A percentile compares a stretch with the other conserved stretches of the same genome.
These are phyloP conservation scores for Micractinium sp. DNA, from an alignment of 139 green algal genomes.

Conservation along the genomic window DNA sequence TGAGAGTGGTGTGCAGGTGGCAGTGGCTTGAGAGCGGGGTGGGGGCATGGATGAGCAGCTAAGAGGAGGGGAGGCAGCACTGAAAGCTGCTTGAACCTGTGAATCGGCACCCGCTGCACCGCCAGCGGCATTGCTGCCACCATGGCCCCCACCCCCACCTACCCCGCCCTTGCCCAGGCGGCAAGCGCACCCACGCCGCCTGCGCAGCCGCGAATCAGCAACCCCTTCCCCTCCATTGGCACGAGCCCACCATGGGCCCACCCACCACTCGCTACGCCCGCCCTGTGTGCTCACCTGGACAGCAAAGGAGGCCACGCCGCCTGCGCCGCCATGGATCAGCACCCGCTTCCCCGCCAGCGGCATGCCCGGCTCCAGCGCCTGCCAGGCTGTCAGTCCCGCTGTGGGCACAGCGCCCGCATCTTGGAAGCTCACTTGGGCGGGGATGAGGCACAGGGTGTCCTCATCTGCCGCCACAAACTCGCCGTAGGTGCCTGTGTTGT, in stretches of 20 bases:
- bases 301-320: background rate
- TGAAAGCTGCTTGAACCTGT: background rate
- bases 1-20: too few species aligned
- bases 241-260: too few species aligned
- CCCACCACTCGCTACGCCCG: too few species aligned
- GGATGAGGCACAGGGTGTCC: conserved; percentile 20
- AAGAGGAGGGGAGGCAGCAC: background rate
- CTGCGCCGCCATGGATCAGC: conserved; percentile 50
- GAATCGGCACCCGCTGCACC: background rate
- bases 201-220: background rate
- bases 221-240: too few species aligned
- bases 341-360: conserved; percentile 45
- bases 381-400: conserved; percentile 49
- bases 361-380: conserved; percentile 42
- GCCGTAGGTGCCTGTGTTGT: conserved; percentile 13
- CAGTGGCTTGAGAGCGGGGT: too few species aligned
- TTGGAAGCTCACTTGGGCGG: conserved; percentile 22
- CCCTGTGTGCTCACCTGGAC: too few species aligned
- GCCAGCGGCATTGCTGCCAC: background rate
- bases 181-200: too few species aligned
- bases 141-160: background rate
- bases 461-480: conserved; percentile 16
- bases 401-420: conserved; percentile 47
- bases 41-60: background rate
- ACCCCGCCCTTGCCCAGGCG: background rate